These are phyloP conservation scores for Flammula alnicola DNA, from an alignment of 1,284 basidiomycete species.

Conservation along the genomic window DNA sequence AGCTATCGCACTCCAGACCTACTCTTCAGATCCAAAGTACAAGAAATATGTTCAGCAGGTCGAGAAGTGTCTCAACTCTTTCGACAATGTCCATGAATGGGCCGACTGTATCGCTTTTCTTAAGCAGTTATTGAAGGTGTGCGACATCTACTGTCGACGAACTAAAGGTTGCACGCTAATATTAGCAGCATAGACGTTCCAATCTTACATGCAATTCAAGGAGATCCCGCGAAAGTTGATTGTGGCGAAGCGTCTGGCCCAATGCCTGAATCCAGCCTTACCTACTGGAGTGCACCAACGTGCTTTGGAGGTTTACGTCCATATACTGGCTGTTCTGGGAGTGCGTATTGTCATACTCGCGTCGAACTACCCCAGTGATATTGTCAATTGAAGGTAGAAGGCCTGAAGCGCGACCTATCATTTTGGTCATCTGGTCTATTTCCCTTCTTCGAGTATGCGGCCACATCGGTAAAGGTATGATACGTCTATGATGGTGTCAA, in stretches of 20 bases:
- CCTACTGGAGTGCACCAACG: slow-evolving; percentile 97
- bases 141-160: slow-evolving; percentile 20
- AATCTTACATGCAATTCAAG: slow-evolving; percentile 90
- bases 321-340: slow-evolving; percentile 90
- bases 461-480: slow-evolving; percentile 87
- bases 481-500: background rate
- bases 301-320: slow-evolving; percentile 93
- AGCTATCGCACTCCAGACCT: slow-evolving; percentile 53
- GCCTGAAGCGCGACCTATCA: slow-evolving; percentile 85
- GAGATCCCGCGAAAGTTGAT: slow-evolving; percentile 95
- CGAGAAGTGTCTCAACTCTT: slow-evolving; percentile 90
- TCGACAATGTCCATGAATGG: slow-evolving; percentile 98
- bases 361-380: background rate
- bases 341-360: slow-evolving; percentile 47
- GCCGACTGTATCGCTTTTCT: slow-evolving; percentile 99
- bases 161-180: slow-evolving; percentile 2
- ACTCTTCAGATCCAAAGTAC: slow-evolving; percentile 88
- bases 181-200: slow-evolving; percentile 71
- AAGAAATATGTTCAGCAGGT: slow-evolving; percentile 93
- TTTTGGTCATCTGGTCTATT: slow-evolving; percentile 97
- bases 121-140: slow-evolving; percentile 91
- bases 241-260: slow-evolving; percentile 93
- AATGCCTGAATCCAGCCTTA: slow-evolving; percentile 96
- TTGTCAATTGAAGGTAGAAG: slow-evolving; percentile 68
- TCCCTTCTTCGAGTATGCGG: slow-evolving; percentile 98